Evolutionary conservation across 345 rosid species (phyloP), one percentile per base, ranked within the genome.

Genomic region (Pelargonium nanum): DNA sequence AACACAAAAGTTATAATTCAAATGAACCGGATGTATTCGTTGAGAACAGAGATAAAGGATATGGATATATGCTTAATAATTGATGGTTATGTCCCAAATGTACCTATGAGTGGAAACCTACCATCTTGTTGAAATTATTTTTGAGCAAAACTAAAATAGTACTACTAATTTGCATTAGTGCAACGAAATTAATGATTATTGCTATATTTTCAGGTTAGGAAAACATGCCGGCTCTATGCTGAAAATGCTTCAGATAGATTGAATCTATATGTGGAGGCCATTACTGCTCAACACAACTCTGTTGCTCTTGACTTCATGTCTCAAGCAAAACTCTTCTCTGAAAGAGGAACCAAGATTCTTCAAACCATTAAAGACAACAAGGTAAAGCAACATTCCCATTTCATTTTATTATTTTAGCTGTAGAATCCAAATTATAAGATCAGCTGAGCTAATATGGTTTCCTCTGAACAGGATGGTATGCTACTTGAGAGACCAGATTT

Each of bases 171-270:
- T n/a, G n/a, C n/a, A n/a, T n/a, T n/a, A 24, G 40, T 5, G 28
- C n/a, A 22, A 56, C 55, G n/a, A n/a, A 22, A 19, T 10, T 60
- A 15, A 26, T 24, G 34, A 56, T 48, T 0, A 4, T 53, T 45
- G 32, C 10, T 26, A 16, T 24, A 0, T 26, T 17, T 61, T 55
- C 84, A 89, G 96, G 65, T 77, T 34, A 70, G 63, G 25, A 70
- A 71, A 23, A 57, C 60, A 13, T 70, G 85, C 69, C 74, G 64
- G 30, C 50, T 68, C 50, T 89, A 86, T 30, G 71, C 73, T 53
- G 89, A 83, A 72, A 89, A 85, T 75, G 80, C 86, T 57, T 66
- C 78, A 3, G 77, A 74, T 65, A 83, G 91, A 67, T 61, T 84
- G 65, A 70, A 81, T 53, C 60, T 84, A 70, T 78, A 83, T n/a